Percentiles rank a stretch among this genome's conserved stretches.
Conservation (phyloP, 345 rosid species). For the Salix suchowensis region DNA sequence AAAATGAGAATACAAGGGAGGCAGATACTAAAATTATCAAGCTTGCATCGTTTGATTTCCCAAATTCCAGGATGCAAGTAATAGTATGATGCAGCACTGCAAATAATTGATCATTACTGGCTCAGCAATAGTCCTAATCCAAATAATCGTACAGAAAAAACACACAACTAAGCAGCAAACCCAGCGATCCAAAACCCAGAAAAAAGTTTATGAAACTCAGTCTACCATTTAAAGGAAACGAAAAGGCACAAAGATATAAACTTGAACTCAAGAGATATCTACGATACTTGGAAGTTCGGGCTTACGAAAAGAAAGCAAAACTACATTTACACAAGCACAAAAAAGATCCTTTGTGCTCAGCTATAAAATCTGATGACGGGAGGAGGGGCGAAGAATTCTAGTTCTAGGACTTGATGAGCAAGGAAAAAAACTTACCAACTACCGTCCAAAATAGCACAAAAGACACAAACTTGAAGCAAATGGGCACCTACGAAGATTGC, state of each 20-base stretch:
- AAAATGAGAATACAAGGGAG: background rate
- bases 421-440: background rate
- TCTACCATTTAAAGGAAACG: background rate
- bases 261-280: background rate
- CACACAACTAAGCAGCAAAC: background rate
- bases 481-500: constrained; percentile 23
- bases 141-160: background rate
- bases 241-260: background rate
- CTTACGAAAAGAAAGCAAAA: constrained; percentile 6
- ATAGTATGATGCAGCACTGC: background rate
- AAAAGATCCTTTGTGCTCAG: background rate
- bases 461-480: constrained; percentile 17
- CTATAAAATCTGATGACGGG: background rate
- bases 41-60: background rate
- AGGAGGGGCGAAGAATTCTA: no score
- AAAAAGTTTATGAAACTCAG: background rate
- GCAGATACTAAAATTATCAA: background rate
- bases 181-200: background rate
- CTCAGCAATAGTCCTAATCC: background rate
- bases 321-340: background rate
- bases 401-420: constrained; percentile 2
- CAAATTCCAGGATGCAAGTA: background rate
- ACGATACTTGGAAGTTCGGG: background rate
- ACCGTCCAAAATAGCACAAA: constrained; percentile 11
- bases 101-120: background rate